Evolutionary conservation across 768 basidiomycete genomes (phyloP).

Genomic region (Rhizopogon vesiculosus): DNA sequence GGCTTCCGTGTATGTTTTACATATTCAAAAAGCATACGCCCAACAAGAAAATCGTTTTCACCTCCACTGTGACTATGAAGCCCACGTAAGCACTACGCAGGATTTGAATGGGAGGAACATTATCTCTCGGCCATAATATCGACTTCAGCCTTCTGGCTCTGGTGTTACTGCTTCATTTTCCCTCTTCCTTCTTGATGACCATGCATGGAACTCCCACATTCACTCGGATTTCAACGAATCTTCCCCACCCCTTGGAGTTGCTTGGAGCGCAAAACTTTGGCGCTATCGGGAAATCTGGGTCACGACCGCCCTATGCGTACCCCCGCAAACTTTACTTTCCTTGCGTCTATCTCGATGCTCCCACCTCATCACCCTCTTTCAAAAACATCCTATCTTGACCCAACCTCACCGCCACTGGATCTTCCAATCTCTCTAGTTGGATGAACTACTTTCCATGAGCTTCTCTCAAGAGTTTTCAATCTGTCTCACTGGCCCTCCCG

Average conservation of each 20-base stretch:
- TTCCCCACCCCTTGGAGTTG: constrained; percentile 16
- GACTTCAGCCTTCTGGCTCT: not conserved
- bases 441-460: constrained; percentile 23
- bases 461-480: constrained; percentile 22
- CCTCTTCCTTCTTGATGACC: constrained; percentile 23
- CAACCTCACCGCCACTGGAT: too few species aligned
- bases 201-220: constrained; percentile 2
- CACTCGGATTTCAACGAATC: constrained; percentile 4
- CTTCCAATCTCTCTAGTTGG: too few species aligned
- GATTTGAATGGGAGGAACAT: constrained; percentile 25
- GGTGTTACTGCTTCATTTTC: not conserved
- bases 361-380: constrained; percentile 27
- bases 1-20: constrained; percentile 28
- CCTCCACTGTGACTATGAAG: constrained; percentile 27
- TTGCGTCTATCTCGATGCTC: constrained; percentile 24
- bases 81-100: constrained; percentile 19
- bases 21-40: constrained; percentile 8
- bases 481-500: not conserved
- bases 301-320: constrained; percentile 31
- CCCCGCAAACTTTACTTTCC: constrained; percentile 14
- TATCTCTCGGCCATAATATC: too few species aligned
- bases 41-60: constrained; percentile 7
- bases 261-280: constrained; percentile 14
- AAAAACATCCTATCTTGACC: too few species aligned
- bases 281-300: constrained; percentile 23